Percentiles rank a stretch among this genome's conserved stretches.
These are phyloP conservation scores for Phaeotremella skinneri DNA, from an alignment of 768 basidiomycete species.

Conservation along the genomic window DNA sequence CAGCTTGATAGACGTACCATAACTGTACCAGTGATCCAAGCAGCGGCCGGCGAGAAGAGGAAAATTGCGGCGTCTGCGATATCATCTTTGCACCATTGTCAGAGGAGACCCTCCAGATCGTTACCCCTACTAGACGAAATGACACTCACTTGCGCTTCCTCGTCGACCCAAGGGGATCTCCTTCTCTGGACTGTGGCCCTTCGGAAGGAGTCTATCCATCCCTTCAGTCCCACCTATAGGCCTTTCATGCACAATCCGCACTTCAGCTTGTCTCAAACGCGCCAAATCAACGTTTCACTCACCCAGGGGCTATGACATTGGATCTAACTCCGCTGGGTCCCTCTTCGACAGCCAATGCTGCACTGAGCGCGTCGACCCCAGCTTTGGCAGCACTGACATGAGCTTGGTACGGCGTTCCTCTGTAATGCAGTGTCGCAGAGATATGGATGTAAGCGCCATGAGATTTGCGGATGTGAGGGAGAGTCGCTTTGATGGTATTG, in stretches of 20 bases:
- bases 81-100: slow-evolving; percentile 56
- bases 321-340: slow-evolving; percentile 91
- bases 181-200: slow-evolving; percentile 31
- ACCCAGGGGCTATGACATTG: slow-evolving; percentile 56
- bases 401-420: slow-evolving; percentile 68
- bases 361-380: slow-evolving; percentile 81
- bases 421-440: slow-evolving; percentile 80
- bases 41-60: slow-evolving; percentile 76
- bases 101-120: slow-evolving; percentile 32
- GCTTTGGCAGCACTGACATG: slow-evolving; percentile 96
- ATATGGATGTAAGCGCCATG: slow-evolving; percentile 85
- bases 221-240: slow-evolving; percentile 76
- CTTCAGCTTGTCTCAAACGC: not conserved
- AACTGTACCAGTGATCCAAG: slow-evolving; percentile 73
- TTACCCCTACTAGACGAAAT: not conserved
- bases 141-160: slow-evolving; percentile 35
- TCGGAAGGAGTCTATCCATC: slow-evolving; percentile 51
- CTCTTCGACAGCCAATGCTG: slow-evolving; percentile 86
- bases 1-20: slow-evolving; percentile 52
- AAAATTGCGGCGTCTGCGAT: slow-evolving; percentile 71
- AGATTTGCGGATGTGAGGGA: slow-evolving; percentile 66
- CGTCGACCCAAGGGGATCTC: slow-evolving; percentile 38
- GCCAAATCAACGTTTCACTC: slow-evolving; percentile 46
- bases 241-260: slow-evolving; percentile 46
- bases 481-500: slow-evolving; percentile 90